Base-by-base conservation (phyloP, 2,329 filamentous ascomycete genomes). In the Penicillium crustosum region DNA sequence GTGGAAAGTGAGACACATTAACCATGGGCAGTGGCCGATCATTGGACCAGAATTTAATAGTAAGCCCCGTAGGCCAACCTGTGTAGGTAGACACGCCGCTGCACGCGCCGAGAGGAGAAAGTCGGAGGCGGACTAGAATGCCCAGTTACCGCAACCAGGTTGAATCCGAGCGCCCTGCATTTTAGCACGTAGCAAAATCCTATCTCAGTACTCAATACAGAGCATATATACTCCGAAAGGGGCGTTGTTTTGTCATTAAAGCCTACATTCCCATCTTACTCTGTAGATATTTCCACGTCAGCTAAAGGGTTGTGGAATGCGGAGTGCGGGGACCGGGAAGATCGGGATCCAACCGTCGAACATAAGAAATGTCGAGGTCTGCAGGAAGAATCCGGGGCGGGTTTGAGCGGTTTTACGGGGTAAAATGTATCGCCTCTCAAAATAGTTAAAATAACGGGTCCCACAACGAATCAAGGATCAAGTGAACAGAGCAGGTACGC, bases 281-380 rank as follows among this genome's bases (percentile, higher is more conserved):
- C 12, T 10, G 38, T 51, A n/a, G 21, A 49, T 19, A 10, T 2
- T 23, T 8, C 10, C 17, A 27, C 17, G 3, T 15, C 13, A 29
- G 3, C n/a, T 23, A 41, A 41, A 15, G 21, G 10, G 50, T 25
- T 33, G 43, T 41, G 54, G 39, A 51, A 44, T 63, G 64, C 61
- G 65, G 65, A 61, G 64, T 62, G 57, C 43, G 59, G 61, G 49
- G 45, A n/a, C 57, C 57, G 50, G 57, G 55, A 56, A 19, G 60
- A 65, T 60, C 62, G 31, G 35, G 60, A 61, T 59, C 62, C 17
- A 38, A 59, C 38, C 33, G 44, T 58, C 49, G 35, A 23, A 49
- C 4, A 13, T 2, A 23, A 29, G 36, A 13, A 31, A 36, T 36
- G 23, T 44, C n/a, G 15, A 38, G 35, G 33, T n/a, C 19, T 35